Evolutionary conservation across 2,329 filamentous ascomycete genomes (phyloP), one percentile per base, ranked within the genome.

Genomic region (Fusarium stilboides): DNA sequence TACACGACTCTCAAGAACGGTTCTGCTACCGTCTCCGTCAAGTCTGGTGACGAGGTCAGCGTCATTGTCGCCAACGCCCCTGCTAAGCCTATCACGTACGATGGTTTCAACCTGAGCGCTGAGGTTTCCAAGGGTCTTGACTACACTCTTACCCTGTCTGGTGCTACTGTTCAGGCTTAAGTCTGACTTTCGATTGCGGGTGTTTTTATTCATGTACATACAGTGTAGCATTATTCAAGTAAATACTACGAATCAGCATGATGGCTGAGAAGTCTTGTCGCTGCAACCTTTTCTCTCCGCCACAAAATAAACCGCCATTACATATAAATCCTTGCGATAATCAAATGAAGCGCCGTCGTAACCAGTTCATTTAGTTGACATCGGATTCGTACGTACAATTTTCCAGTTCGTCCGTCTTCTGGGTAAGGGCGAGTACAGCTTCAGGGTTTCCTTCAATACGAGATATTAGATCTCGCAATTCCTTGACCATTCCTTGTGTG

Each of bases 41-140:
- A 75, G 14, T 68, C 65, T n/a, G 80, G 78, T 1, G 82, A 86
- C 65, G 80, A 85, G 73, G 79, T 76, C 9, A 82, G 74, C 40
- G 74, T 86, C 36, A 80, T 86, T 10, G 78, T 86, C 40, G 84
- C 78, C 15, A 86, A 86, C 65, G 84, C 84, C 4, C 84, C 84
- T 9, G 75, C 75, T 9, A 63, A 76, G 47, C 75, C 84, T 24
- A 75, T 84, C 26, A 71, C 80, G 47, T 86, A 84, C 62, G 82
- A 85, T 66, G 78, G 81, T 5, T 84, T 83, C 58, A 62, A 77
- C 33, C 70, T 82, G 20, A 77, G 68, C 3, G 73, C 74, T 5
- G 81, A 79, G 22, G 80, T 79, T 1, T 79, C 73, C 26, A 72
- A 74, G 37, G 81, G 81, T 1, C 56, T 83, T 20, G 77, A 83